Evolutionary conservation across 1,284 basidiomycete genomes (phyloP).

Genomic region (Ceratorhiza oryzae-sativae): DNA sequence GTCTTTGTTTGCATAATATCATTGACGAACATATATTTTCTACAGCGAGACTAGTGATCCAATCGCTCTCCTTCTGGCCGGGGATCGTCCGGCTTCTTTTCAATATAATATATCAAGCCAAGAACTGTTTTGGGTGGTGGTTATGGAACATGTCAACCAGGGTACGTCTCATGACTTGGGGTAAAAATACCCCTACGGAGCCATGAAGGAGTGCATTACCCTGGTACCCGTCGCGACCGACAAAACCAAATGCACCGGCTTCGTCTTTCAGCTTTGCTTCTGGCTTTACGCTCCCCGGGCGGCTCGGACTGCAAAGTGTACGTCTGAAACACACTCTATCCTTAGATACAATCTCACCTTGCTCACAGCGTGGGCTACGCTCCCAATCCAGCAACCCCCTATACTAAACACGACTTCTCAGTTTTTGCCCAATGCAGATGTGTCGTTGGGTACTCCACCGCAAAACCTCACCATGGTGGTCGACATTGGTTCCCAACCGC

Average conservation of each 20-base stretch:
- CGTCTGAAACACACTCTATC: background rate
- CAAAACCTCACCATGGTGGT: conserved; percentile 27
- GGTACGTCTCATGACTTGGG: background rate
- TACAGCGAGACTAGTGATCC: background rate
- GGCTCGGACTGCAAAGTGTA: background rate
- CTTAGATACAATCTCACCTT: background rate
- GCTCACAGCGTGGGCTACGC: conserved; percentile 12
- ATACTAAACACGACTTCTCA: background rate
- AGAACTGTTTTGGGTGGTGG: conserved; percentile 3
- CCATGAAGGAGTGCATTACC: no score
- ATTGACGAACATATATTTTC: no score
- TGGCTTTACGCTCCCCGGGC: background rate
- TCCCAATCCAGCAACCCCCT: conserved; percentile 10
- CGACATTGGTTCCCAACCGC: background rate
- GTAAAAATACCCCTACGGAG: no score
- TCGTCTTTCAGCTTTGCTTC: background rate
- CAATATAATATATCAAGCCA: conserved; percentile 7
- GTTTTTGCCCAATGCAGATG: conserved; percentile 4
- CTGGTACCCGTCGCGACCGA: background rate
- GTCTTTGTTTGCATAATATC: no score
- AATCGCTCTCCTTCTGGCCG: background rate
- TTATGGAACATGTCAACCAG: background rate
- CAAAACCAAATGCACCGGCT: background rate
- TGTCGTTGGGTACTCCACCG: conserved; percentile 21
- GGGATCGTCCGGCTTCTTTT: conserved; percentile 13